Percentiles rank a stretch among this genome's conserved stretches.
Conservation (phyloP, 441 rosid genomes). For the Populus hybrid region DNA sequence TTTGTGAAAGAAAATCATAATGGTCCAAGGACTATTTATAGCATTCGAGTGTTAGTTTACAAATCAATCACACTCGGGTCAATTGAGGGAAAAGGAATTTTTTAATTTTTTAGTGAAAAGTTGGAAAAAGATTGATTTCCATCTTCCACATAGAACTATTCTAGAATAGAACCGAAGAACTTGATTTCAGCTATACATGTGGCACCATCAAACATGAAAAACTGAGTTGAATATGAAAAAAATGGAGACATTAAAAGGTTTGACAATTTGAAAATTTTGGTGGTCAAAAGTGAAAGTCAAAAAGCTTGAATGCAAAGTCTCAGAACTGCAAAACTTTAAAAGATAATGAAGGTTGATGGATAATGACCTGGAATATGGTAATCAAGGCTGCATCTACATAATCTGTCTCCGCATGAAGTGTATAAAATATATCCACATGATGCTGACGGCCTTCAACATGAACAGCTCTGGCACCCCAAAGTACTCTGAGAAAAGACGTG, state of each 20-base stretch:
- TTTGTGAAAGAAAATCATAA: background rate
- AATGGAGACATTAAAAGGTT: background rate
- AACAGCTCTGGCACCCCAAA: slow-evolving; percentile 81
- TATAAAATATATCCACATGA: slow-evolving; percentile 73
- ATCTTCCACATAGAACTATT: background rate
- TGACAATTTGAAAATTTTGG: background rate
- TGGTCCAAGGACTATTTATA: background rate
- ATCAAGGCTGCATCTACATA: slow-evolving; percentile 72
- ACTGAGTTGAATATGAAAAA: background rate
- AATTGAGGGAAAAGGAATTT: background rate
- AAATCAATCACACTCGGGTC: background rate
- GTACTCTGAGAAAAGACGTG: slow-evolving; percentile 76
- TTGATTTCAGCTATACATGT: background rate
- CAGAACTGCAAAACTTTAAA: slow-evolving; percentile 6
- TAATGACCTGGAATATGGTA: slow-evolving; percentile 81
- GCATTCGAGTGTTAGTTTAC: background rate
- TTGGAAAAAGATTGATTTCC: background rate
- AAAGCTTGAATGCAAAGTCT: background rate
- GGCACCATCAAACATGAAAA: slow-evolving; percentile 2
- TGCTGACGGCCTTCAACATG: slow-evolving; percentile 85
- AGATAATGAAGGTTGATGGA: slow-evolving; percentile 5
- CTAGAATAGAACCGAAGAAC: slow-evolving; percentile 1
- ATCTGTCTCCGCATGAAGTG: slow-evolving; percentile 68
- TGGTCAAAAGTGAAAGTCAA: slow-evolving; percentile 1
- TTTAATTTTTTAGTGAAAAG: background rate